Evolutionary conservation across 192 early-diverging fungal genomes (phyloP), one percentile per base, ranked within the genome.

Genomic region (Coemansia reversa): DNA sequence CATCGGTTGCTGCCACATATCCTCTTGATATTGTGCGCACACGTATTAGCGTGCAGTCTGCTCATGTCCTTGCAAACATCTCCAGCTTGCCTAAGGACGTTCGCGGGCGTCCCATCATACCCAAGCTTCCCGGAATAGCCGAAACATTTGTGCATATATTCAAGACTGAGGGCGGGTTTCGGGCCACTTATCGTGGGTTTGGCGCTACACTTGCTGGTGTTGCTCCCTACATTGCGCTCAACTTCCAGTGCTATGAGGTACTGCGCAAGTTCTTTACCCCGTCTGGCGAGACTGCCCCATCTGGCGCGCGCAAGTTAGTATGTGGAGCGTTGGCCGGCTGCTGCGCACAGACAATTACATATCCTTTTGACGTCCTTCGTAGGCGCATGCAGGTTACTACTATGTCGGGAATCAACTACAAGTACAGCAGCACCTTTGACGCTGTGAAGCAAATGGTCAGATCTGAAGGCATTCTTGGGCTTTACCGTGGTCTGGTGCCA

Each of bases 171-270:
- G 89, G 89, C 60, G 91, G 91, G n/a, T 52, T 90, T 20, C 70
- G 79, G 23, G 91, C 87, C 22, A 81, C 91, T 16, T 92, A 91
- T 63, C 82, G 88, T 59, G 91, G 91, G 19, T 71, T 92, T 56
- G 84, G 85, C 51, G 85, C 91, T 22, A 92, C 91, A 2, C 74
- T 90, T 16, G 81, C 85, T 25, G 91, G 91, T 23, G 89, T 92
- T 9, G 88, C 88, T 7, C 91, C 91, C 3, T 92, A 92, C 70
- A 89, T 92, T 39, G 91, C 89, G 11, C 81, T 92, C 32, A 92
- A 90, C 75, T 92, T 92, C 65, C 89, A 89, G 65, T 90, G 86
- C 58, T 92, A 92, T 63, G 91, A 92, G 53, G 86, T 90, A 4
- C 67, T 92, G 32, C 88, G 88, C 62, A 76, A 85, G 63, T 84